Evolutionary conservation across 495 filamentous ascomycete species (phyloP), one percentile per base, ranked within the genome.

Genomic region (Darksidea phi): DNA sequence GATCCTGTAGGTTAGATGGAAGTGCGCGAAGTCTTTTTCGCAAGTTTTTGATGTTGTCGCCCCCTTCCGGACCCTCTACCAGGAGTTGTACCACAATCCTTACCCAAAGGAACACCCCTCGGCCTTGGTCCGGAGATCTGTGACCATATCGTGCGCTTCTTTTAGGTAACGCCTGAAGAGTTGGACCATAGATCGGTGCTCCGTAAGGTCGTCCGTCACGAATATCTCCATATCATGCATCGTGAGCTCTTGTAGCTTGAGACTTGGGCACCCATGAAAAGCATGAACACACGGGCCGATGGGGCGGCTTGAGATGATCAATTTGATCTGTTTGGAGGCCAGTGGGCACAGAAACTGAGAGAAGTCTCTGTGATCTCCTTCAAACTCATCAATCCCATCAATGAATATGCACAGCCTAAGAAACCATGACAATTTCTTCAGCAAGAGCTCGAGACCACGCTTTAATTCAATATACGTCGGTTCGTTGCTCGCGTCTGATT

Each of bases 11-110:
- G n/a, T 38, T 32, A 18, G 50, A 38, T 7, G 50, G 50, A 7
- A 54, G 12, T 11, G 15, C 18, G 15, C 21, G 10, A 18, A 54
- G 50, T n/a, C 38, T 54, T 12, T 54, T 6, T 20, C 38, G 24
- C 15, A 54, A 24, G 5, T 54, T 32, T 36, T 54, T 20, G 6
- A 54, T 54, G 32, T 54, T 32, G 32, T 54, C 50, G 12, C 50
- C 50, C 7, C 6, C 50, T 20, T 54, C 50, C 5, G 38, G 13
- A 5, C 50, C 50, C 6, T 54, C 50, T 12, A 54, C 17, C 6
- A 54, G 50, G 5, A 54, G 36, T 38, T 38, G 36, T 7, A 38
- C 36, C 36, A 38, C 36, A 15, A 38, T 7, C 36, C 15, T 38
- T 15, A 38, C 36, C 36, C 36, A 38, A 15, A 38, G 36, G 17